phyloP scores from a whole-genome alignment of 345 rosid species.

The Camelina hispida region DNA sequence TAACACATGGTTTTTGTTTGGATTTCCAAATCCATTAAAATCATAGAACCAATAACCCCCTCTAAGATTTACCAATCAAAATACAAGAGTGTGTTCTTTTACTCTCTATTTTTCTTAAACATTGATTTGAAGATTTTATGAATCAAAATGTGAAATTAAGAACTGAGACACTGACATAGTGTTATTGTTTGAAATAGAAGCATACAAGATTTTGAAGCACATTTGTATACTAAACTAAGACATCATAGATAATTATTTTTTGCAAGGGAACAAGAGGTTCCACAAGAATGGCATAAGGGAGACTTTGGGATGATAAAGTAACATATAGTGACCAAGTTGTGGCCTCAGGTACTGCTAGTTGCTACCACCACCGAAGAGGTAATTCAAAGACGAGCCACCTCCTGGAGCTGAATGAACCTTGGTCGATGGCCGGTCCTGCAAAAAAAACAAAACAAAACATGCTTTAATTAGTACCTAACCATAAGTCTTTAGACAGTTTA shows the following conservation, averaged over 20 bases:
- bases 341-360: slow-evolving; percentile 12
- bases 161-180: background rate
- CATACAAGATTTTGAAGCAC: slow-evolving; percentile 9
- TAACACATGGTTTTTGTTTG: too few relatives aligned
- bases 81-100: too few relatives aligned
- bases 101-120: background rate
- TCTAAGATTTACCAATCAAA: too few relatives aligned
- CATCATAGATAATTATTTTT: background rate
- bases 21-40: too few relatives aligned
- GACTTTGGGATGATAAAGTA: background rate
- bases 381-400: slow-evolving; percentile 48
- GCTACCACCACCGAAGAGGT: slow-evolving; percentile 56
- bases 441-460: background rate
- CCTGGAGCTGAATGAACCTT: slow-evolving; percentile 65
- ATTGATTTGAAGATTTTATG: background rate
- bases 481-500: background rate
- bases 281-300: background rate
- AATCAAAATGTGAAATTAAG: background rate
- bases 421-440: slow-evolving; percentile 62
- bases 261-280: slow-evolving; percentile 2
- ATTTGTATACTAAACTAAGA: background rate
- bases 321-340: background rate
- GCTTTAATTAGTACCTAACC: background rate
- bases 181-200: slow-evolving; percentile 1
- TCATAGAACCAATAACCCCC: too few relatives aligned